phyloP scores from a whole-genome alignment of 345 rosid species.

The Toxicodendron radicans region DNA sequence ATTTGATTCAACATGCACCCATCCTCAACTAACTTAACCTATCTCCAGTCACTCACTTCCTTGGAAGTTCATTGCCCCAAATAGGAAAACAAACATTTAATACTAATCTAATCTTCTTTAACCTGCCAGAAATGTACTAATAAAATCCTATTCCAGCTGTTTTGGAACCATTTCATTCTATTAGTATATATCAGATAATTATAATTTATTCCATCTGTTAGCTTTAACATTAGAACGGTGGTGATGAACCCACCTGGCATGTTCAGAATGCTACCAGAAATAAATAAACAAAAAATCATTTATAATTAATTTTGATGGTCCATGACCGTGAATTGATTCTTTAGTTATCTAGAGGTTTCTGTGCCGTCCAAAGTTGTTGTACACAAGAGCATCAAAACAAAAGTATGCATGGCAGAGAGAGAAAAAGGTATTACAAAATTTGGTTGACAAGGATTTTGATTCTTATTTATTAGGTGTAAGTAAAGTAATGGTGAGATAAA shows the following conservation, averaged over 20 bases:
- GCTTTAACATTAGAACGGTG: background rate
- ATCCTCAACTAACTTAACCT: no score
- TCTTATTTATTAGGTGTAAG: no score
- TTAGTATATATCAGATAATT: no score
- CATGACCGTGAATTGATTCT: slow-evolving; percentile 9
- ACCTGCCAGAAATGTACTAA: no score
- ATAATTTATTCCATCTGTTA: no score
- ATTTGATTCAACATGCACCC: background rate
- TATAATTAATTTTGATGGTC: slow-evolving; percentile 22
- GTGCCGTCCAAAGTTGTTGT: slow-evolving; percentile 8
- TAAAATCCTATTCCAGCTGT: no score
- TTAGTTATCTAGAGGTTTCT: slow-evolving; percentile 18
- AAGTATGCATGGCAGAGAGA: background rate
- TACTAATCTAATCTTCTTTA: no score
- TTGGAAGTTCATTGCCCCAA: background rate
- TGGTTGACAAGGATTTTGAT: background rate
- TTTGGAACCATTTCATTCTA: no score
- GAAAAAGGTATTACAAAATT: background rate
- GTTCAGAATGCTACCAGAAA: background rate
- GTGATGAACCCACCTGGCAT: slow-evolving; percentile 22
- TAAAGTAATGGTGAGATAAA: no score
- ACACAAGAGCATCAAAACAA: background rate
- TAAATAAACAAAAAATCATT: background rate
- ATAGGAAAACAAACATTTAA: no score
- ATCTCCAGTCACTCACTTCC: no score